Base-by-base conservation (phyloP, 805 yeast species). In the Wickerhamiella spandovensis region DNA sequence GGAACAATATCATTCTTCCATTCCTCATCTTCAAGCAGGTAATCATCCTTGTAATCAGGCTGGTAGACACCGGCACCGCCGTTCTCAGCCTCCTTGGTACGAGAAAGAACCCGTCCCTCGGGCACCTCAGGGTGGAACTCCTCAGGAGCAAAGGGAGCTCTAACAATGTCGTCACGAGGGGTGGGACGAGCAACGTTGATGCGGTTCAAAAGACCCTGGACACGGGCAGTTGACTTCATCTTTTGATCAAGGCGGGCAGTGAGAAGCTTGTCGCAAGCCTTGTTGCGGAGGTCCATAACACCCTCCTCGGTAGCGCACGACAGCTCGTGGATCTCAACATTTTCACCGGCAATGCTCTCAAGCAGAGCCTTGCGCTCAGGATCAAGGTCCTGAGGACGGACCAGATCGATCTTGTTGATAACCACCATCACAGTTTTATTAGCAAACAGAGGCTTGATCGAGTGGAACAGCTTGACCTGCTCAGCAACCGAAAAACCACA, bases 41-140 rank as follows among this genome's bases (percentile, higher is more conserved):
- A 92, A 63, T 82, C 84, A 64, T 90, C 97, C 67, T 88, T 86
- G 71, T 92, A 74, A 72, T 92, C 88, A 64, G 92, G 78, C 72
- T 88, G 92, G 75, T 72, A 92, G 35, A 92, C 98, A 75, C 98
- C 98, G 43, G 98, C 97, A 65, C 98, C 98, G 65, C 98, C 98
- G 62, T 92, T 86, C 66, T 84, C 96, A 47, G 76, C 82, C 72
- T 92, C 98, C 55, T 88, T 73, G 64, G 92, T 97, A 63, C 86
- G 78, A 39, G 95, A 88, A 61, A 92, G 76, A 67, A 95, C 80
- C 17, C 54, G 56, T 22, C 44, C 50, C 63, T 83, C 75, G 56
- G 95, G 92, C 68, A 87, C 96, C 58, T 75, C 75, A 15, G 39
- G 15, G 61, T 74, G 73, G 55, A 76, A 84, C 30, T 78, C 81